A percentile compares a stretch with the other conserved stretches of the same genome.
phyloP scores from a whole-genome alignment of 1,284 basidiomycete genomes.

The Apiotrichum porosum region DNA sequence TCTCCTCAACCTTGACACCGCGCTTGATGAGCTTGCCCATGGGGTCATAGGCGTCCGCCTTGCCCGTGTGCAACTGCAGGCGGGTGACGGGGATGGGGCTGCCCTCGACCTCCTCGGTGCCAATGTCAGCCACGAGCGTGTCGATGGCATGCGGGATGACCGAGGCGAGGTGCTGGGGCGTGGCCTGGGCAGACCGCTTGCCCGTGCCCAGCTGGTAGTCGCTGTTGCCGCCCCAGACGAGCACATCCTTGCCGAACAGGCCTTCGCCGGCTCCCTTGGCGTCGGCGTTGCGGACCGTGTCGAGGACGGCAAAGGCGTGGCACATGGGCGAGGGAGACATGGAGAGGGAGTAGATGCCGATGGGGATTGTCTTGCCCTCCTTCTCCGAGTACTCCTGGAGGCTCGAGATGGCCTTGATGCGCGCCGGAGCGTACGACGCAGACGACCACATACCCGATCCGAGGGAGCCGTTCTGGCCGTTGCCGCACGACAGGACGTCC shows the following conservation, averaged over 20 bases:
- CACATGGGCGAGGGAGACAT: conserved; percentile 66
- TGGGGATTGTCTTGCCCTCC: conserved; percentile 59
- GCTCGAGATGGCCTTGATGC: conserved; percentile 58
- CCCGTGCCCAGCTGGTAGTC: conserved; percentile 81
- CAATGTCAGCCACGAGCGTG: conserved; percentile 32
- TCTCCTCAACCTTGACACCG: conserved; percentile 65
- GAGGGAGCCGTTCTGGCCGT: conserved; percentile 75
- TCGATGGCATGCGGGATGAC: conserved; percentile 50
- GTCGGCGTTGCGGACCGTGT: conserved; percentile 57
- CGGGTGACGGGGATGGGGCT: conserved; percentile 50
- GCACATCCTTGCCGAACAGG: conserved; percentile 53
- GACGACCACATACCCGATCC: conserved; percentile 77
- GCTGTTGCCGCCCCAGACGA: conserved; percentile 51
- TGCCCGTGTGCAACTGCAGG: conserved; percentile 45
- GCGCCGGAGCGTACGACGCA: conserved; percentile 64
- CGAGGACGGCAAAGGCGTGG: conserved; percentile 71
- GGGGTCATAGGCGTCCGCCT: conserved; percentile 59
- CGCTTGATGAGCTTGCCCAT: conserved; percentile 63
- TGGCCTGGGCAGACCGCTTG: conserved; percentile 66
- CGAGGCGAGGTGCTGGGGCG: conserved; percentile 58
- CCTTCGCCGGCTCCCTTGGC: conserved; percentile 40
- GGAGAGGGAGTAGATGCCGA: conserved; percentile 61
- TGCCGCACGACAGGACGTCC: conserved; percentile 75
- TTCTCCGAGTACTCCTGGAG: conserved; percentile 73
- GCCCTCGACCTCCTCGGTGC: conserved; percentile 56